Evolutionary conservation across 2,329 filamentous ascomycete species (phyloP), one percentile per base, ranked within the genome.

Genomic region (Epichloe scottii): DNA sequence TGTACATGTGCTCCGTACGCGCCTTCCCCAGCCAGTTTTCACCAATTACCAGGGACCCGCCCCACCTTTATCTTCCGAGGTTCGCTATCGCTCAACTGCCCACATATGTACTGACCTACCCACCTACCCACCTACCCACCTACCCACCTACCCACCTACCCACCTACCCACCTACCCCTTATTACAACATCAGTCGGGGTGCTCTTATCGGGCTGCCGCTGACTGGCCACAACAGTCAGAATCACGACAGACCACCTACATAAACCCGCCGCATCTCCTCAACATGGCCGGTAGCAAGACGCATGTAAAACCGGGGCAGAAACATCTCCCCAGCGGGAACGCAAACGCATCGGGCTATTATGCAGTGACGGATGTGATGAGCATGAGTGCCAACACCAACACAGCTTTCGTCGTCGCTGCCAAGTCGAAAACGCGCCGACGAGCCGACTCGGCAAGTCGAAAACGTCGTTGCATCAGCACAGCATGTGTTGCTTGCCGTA

Each of bases 381-480:
- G 49, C 46, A 49, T 45, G 38, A 39, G 26, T 30, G 30, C 49
- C 14, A 14, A 42, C 17, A 50, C 34, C 35, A 43, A 10, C n/a
- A n/a, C 50, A 14, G 45, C 54, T 23, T 51, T 59, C 43, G 55
- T 57, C 15, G 58, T 61, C 44, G 34, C 50, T 26, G 19, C 59
- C 30, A 74, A 70, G 65, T 79, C 78, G 66, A 77, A 76, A 60
- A 59, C 74, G 17, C 69, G 76, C 57, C 71, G 75, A 54, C 68
- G 70, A 38, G 67, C 66, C 52, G 74, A 79, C 51, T 62, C 71
- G 35, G 66, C 69, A n/a, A 58, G 56, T 52, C 74, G 78, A 58
- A 90, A 90, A 66, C 76, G 87, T 56, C 77, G 85, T 58, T 90
- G 87, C 65, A 85, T 91, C 53, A 89, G 85, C 68, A 90, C 85